phyloP scores from a whole-genome alignment of 2,329 filamentous ascomycete species.

The Geosmithia morbida region DNA sequence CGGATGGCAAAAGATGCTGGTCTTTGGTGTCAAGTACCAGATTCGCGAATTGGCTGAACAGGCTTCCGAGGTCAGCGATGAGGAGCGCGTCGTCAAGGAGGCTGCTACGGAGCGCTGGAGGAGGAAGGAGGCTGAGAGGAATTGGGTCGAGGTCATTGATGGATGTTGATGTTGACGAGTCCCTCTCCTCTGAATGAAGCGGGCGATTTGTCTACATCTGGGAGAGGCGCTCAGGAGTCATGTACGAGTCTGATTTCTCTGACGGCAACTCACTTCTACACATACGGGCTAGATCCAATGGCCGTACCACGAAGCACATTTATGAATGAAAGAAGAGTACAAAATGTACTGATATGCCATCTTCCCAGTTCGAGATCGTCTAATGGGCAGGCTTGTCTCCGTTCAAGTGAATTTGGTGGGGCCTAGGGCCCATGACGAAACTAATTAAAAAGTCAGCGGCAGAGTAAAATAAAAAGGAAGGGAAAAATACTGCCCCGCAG shows the following conservation, averaged over 20 bases:
- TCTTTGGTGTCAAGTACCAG: slow-evolving; percentile 33
- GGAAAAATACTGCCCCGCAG: not conserved
- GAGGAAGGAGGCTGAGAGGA: slow-evolving; percentile 33
- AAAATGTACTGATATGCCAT: too few relatives aligned
- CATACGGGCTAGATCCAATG: too few relatives aligned
- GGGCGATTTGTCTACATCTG: not conserved
- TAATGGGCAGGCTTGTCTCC: too few relatives aligned
- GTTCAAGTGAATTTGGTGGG: not conserved
- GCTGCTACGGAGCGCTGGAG: slow-evolving; percentile 35
- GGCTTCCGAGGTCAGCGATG: slow-evolving; percentile 33
- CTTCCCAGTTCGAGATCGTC: too few relatives aligned
- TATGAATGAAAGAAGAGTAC: too few relatives aligned
- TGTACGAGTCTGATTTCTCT: too few relatives aligned
- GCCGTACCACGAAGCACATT: too few relatives aligned
- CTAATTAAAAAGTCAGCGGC: not conserved
- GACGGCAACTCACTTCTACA: too few relatives aligned
- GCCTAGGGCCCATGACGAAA: not conserved
- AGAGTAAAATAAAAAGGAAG: not conserved
- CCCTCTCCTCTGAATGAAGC: not conserved
- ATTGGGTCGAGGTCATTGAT: slow-evolving; percentile 24
- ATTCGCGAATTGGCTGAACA: slow-evolving; percentile 39
- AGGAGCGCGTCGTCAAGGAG: slow-evolving; percentile 34
- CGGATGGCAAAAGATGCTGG: slow-evolving; percentile 40
- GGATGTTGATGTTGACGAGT: not conserved
- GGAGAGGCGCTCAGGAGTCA: too few relatives aligned